Evolutionary conservation across 768 basidiomycete genomes (phyloP).

Genomic region (Paxillus rubicundulus): DNA sequence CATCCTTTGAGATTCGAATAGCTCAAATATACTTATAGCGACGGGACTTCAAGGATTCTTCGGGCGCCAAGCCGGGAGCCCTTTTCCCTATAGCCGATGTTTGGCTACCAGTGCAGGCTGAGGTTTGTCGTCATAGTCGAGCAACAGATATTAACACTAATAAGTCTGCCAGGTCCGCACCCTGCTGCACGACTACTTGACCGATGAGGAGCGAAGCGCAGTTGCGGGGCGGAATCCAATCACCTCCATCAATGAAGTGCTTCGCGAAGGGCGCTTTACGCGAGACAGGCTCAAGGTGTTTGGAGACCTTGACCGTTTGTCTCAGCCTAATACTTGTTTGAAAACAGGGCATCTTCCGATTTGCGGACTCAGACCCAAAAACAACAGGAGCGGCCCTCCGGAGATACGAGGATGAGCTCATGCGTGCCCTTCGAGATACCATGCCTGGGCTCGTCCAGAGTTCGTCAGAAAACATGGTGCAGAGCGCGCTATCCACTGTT

Average conservation of each 20-base stretch:
- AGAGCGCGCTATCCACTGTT: slow-evolving; percentile 54
- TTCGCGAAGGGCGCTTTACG: slow-evolving; percentile 76
- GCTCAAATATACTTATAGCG: slow-evolving; percentile 46
- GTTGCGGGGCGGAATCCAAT: slow-evolving; percentile 83
- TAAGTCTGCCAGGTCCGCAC: slow-evolving; percentile 62
- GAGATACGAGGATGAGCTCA: slow-evolving; percentile 81
- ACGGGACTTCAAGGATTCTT: slow-evolving; percentile 87
- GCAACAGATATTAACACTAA: slow-evolving; percentile 5
- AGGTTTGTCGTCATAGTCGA: slow-evolving; percentile 47
- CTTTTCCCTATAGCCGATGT: slow-evolving; percentile 84
- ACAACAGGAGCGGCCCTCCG: slow-evolving; percentile 63
- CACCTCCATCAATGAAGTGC: slow-evolving; percentile 89
- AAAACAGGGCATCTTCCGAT: slow-evolving; percentile 79
- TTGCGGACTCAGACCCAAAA: slow-evolving; percentile 86
- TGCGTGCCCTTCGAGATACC: slow-evolving; percentile 78
- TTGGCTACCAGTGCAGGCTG: slow-evolving; percentile 85
- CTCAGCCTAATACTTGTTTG: neutral
- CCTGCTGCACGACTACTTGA: slow-evolving; percentile 84
- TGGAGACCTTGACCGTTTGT: neutral
- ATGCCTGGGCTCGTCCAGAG: slow-evolving; percentile 91
- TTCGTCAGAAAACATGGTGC: slow-evolving; percentile 58
- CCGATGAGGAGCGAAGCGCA: slow-evolving; percentile 84
- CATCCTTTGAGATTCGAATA: neutral
- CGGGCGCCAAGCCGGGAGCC: slow-evolving; percentile 70
- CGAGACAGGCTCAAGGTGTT: slow-evolving; percentile 79